Conservation (phyloP, 2,329 filamentous ascomycete species). For the Ilyonectria sp. region DNA sequence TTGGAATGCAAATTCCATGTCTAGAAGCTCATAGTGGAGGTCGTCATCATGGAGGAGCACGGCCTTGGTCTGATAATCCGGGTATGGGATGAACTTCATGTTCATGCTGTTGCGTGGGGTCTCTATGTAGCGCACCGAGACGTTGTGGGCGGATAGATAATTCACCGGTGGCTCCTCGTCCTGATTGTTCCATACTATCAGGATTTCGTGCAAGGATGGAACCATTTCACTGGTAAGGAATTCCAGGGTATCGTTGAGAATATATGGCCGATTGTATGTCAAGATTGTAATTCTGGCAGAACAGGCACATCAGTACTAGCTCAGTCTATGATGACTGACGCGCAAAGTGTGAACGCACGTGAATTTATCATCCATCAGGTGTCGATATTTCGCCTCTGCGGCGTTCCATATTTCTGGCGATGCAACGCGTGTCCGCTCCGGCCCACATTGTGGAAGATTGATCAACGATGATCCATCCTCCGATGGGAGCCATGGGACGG, state of each 20-base stretch:
- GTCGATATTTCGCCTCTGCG: neutral
- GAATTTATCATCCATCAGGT: neutral
- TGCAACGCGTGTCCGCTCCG: neutral
- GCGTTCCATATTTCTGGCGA: neutral
- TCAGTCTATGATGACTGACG: neutral
- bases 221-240: neutral
- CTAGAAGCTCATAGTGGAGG: conserved; percentile 44
- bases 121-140: neutral
- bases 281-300: neutral
- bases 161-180: neutral
- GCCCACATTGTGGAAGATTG: neutral
- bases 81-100: neutral
- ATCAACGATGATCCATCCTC: neutral
- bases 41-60: conserved; percentile 49
- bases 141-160: neutral
- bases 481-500: neutral
- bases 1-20: conserved; percentile 48
- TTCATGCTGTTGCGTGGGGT: neutral
- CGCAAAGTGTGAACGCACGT: neutral
- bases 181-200: neutral
- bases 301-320: neutral
- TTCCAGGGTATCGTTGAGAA: neutral
- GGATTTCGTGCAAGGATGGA: neutral
- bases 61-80: conserved; percentile 36
- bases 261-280: neutral